Evolutionary conservation across 768 basidiomycete species (phyloP), one percentile per base, ranked within the genome.

Genomic region (Suillus ampliporus): DNA sequence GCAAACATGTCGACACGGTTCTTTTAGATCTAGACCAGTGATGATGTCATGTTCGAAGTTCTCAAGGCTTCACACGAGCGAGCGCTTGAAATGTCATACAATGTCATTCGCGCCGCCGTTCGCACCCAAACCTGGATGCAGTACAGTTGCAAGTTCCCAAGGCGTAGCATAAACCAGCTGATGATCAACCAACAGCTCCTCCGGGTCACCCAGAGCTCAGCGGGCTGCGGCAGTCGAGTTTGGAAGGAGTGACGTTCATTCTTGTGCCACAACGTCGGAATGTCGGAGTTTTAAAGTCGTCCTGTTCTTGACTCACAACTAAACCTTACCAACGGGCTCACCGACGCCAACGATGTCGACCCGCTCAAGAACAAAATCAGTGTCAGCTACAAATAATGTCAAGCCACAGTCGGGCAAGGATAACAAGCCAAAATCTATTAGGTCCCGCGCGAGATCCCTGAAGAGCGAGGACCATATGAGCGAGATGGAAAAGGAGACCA

Each of bases 321-420:
- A 63, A 53, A 60, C 21, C 56, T 38, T 37, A 50, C 58, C 31
- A 28, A 51, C 37, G 53, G 54, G 44, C 21, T 41, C 52, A 52
- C 37, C 61, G 52, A 43, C 26, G 34, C 41, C 35, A 58, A 65
- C 60, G 61, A 84, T 84, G 83, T 79, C 78, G 57, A 80, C 81
- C 60, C 83, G 83, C 60, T 76, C 83, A 58, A 80, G 78, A 63
- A 78, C 80, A 41, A 80, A 78, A 70, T 71, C 82, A 35, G 72
- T 69, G 5, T 67, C 71, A 15, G 28, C 65, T 51, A 41, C 71
- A 50, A 68, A 65, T 56, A 66, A 65, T 37, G 34, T 10, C 19
- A 23, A 59, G 21, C 56, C 58, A 19, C 31, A 54, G 13, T 9
- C 23, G 50, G 23, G 31, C 34, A 65, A 62, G 38, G 58, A 62